phyloP scores from a whole-genome alignment of 2,329 filamentous ascomycete genomes.

The Macrophomina tecta region DNA sequence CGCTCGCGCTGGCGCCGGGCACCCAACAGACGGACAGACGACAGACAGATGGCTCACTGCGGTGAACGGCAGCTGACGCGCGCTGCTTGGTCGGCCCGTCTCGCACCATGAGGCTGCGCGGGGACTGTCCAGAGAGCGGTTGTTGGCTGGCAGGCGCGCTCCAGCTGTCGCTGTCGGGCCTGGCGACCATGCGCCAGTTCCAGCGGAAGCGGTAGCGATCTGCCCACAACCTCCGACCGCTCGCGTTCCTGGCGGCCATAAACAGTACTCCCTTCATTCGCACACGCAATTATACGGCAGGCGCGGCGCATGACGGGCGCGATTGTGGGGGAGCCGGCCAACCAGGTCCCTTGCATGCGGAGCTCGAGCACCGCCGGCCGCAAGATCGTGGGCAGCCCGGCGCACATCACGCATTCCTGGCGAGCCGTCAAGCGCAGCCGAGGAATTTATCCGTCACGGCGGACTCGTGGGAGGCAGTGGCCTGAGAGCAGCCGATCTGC shows the following conservation, averaged over 20 bases:
- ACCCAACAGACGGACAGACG: too few relatives aligned
- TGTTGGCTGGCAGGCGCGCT: not conserved
- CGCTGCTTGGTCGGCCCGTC: constrained; percentile 6
- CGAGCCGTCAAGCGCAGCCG: constrained; percentile 28
- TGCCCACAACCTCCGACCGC: constrained; percentile 20
- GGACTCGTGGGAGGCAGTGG: constrained; percentile 24
- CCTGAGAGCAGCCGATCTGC: constrained; percentile 43
- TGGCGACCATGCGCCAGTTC: constrained; percentile 9
- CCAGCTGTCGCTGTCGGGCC: not conserved
- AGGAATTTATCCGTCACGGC: constrained; percentile 34
- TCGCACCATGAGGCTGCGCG: constrained; percentile 17
- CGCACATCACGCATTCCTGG: constrained; percentile 27
- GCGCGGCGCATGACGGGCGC: constrained; percentile 13
- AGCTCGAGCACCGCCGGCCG: constrained; percentile 22
- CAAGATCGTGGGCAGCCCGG: constrained; percentile 26
- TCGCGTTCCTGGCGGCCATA: constrained; percentile 30
- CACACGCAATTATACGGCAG: constrained; percentile 22
- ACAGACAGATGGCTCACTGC: too few relatives aligned
- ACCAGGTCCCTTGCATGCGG: constrained; percentile 19
- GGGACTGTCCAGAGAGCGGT: not conserved
- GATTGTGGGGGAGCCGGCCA: constrained; percentile 24
- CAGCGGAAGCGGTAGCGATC: constrained; percentile 17
- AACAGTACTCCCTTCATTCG: constrained; percentile 29
- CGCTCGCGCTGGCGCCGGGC: constrained; percentile 33
- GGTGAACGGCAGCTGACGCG: constrained; percentile 15